Conservation (phyloP, 371 early-diverging fungal genomes). For the Mucor racemosus region DNA sequence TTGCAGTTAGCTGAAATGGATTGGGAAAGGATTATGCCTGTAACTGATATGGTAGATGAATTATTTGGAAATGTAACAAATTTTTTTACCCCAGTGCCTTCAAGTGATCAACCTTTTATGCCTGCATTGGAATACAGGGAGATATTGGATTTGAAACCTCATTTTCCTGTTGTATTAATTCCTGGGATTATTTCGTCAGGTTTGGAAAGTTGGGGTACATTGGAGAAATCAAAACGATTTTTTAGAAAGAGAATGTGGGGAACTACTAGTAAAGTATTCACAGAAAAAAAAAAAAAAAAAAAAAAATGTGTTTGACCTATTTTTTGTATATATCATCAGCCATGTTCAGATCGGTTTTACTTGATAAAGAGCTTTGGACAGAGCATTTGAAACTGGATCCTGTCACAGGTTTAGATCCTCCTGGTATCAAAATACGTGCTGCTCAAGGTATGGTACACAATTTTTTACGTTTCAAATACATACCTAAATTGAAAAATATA, state of each 20-base stretch:
- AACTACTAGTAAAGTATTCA: slow-evolving; percentile 59
- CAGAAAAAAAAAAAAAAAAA: too few species aligned
- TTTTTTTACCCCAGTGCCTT: slow-evolving; percentile 57
- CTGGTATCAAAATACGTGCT: slow-evolving; percentile 83
- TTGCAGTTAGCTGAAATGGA: slow-evolving; percentile 66
- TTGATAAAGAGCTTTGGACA: slow-evolving; percentile 89
- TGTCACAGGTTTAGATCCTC: slow-evolving; percentile 87
- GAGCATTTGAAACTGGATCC: slow-evolving; percentile 83
- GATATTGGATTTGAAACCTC: slow-evolving; percentile 45
- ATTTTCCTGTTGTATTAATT: slow-evolving; percentile 83
- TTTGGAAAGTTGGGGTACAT: slow-evolving; percentile 89
- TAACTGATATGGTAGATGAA: slow-evolving; percentile 73
- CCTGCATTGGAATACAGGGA: slow-evolving; percentile 52
- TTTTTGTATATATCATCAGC: slow-evolving; percentile 35
- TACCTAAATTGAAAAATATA: slow-evolving; percentile 13
- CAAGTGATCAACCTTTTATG: slow-evolving; percentile 53
- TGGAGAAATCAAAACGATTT: slow-evolving; percentile 74
- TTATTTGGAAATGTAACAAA: slow-evolving; percentile 66
- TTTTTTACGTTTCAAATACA: neutral
- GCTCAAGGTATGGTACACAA: slow-evolving; percentile 62
- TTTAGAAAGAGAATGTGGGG: slow-evolving; percentile 96
- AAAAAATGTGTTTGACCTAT: too few species aligned
- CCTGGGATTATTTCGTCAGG: slow-evolving; percentile 94
- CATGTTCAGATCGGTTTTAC: slow-evolving; percentile 80
- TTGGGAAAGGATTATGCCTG: slow-evolving; percentile 64